Evolutionary conservation across 176 grass and related monocot species (phyloP), one percentile per base, ranked within the genome.

Genomic region (Elymus sibiricus): DNA sequence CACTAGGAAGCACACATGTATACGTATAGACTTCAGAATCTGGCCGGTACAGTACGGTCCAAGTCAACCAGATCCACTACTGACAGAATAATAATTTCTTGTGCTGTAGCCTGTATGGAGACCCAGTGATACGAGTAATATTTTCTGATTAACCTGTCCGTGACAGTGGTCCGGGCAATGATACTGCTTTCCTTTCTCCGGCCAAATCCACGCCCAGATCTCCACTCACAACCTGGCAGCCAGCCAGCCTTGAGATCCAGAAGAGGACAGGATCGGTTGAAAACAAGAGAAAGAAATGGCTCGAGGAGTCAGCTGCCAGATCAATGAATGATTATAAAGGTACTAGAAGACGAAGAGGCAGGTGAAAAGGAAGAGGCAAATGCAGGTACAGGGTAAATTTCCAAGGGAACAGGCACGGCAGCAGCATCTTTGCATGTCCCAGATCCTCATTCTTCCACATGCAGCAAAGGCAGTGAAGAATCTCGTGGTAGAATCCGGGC

Each of bases 301-400:
- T 24, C 35, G 63, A 74, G 27, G 60, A 56, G 53, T 58, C 17
- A 74, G 59, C 85, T 32, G 80, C 17, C n/a, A 42, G 49, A 79
- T 76, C 67, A 6, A 21, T 22, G 17, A 84, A 84, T 87, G 49
- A 87, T 87, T 76, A 88, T 17, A 19, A 77, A 85, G 77, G 25
- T 11, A 11, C 49, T 53, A 53, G 49, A 53, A 60, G 63, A 56
- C 29, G 77, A 28, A 81, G 70, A 11, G 29, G 29, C 42, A 76
- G 60, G 40, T 59, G 43, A 66, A 86, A 82, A 69, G 65, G 3
- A 4, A 53, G 15, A 79, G 42, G 65, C 7, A 19, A 9, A 9
- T 5, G 64, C 38, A 39, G 24, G 65, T 60, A 64, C 53, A 47
- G 32, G 15, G 17, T 27, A 74, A 80, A 88, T 81, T 84, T 80